phyloP scores from a whole-genome alignment of 2,329 filamentous ascomycete species.

The Hypoxylon sp. region DNA sequence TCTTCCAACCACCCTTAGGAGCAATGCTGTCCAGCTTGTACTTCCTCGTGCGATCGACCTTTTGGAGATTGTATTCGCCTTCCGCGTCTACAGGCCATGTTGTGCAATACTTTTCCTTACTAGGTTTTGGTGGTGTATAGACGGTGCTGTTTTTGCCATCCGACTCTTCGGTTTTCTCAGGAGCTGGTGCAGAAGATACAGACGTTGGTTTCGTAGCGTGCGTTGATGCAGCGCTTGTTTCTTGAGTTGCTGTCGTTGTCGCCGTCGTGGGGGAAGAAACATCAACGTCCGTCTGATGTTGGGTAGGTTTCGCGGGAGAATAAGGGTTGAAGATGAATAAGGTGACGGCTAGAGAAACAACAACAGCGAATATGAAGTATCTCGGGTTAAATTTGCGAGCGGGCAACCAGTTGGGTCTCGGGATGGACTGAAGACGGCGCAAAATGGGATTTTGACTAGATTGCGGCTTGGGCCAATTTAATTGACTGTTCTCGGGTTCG shows the following conservation, averaged over 20 bases:
- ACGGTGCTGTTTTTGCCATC: background rate
- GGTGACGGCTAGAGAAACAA: constrained; percentile 43
- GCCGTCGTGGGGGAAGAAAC: constrained; percentile 26
- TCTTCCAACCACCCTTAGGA: constrained; percentile 49
- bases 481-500: constrained; percentile 34
- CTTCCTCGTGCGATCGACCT: constrained; percentile 28
- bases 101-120: constrained; percentile 45
- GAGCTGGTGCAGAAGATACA: constrained; percentile 6
- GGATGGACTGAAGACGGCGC: constrained; percentile 42
- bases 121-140: constrained; percentile 23
- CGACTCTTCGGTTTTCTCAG: constrained; percentile 1
- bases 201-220: constrained; percentile 4
- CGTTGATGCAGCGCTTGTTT: background rate
- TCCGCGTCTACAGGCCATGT: constrained; percentile 48
- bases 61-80: constrained; percentile 40
- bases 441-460: constrained; percentile 35
- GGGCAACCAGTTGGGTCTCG: constrained; percentile 43
- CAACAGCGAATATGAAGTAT: constrained; percentile 42
- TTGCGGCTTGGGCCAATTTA: constrained; percentile 34
- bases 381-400: constrained; percentile 43
- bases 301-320: constrained; percentile 33
- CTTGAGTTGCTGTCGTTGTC: background rate
- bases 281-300: constrained; percentile 35
- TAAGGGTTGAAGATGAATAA: constrained; percentile 47
- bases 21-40: constrained; percentile 45